phyloP scores from a whole-genome alignment of 192 early-diverging fungal genomes.

The Podila minutissima region DNA sequence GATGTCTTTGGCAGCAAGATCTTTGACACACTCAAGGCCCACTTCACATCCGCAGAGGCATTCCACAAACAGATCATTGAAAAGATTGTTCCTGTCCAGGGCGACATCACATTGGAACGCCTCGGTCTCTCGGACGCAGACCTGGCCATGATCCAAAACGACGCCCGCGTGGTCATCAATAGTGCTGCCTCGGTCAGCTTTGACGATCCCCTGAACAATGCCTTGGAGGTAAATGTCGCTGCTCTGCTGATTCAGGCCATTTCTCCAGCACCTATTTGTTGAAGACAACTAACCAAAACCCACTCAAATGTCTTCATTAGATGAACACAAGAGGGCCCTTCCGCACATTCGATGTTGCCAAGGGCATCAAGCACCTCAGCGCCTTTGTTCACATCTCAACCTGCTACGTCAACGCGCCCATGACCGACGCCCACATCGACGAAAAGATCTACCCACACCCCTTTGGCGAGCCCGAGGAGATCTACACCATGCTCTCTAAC shows the following conservation, averaged over 20 bases:
- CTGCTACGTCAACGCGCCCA: conserved; percentile 45
- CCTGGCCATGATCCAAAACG: conserved; percentile 44
- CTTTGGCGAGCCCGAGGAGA: conserved; percentile 26
- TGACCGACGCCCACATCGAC: conserved; percentile 20
- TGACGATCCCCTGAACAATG: conserved; percentile 54
- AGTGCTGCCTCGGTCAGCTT: conserved; percentile 60
- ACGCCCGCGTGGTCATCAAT: conserved; percentile 56
- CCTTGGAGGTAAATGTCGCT: conserved; percentile 52
- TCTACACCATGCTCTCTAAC: conserved; percentile 27
- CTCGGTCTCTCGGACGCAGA: conserved; percentile 54
- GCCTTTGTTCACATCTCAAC: conserved; percentile 44
- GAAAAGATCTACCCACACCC: conserved; percentile 34
- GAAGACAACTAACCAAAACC: background rate
- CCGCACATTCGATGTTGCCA: conserved; percentile 36
- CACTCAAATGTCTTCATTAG: background rate
- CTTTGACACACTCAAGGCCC: conserved; percentile 51
- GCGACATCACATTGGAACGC: conserved; percentile 48
- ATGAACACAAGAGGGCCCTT: conserved; percentile 45
- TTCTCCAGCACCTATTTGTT: background rate
- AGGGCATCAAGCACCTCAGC: conserved; percentile 23
- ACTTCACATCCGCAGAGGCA: conserved; percentile 20
- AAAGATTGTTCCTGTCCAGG: conserved; percentile 55
- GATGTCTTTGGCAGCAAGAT: conserved; percentile 45
- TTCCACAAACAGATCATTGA: conserved; percentile 52
- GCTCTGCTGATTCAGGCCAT: background rate